Conservation (phyloP, 306 rosid species). For the Acmispon strigosus region DNA sequence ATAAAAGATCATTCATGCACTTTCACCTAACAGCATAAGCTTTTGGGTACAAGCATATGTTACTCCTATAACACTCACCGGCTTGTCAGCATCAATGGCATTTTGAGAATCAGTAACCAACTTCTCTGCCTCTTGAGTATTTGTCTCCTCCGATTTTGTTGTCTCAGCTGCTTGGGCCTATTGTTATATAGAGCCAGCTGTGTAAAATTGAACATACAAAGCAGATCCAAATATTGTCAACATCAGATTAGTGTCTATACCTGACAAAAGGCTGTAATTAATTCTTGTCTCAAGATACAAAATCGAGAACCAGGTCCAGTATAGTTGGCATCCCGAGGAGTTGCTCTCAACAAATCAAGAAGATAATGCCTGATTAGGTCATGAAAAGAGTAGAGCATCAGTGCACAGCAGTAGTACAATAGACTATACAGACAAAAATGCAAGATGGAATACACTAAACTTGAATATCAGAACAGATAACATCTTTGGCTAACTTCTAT, state of each 20-base stretch:
- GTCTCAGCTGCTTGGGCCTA: conserved; percentile 61
- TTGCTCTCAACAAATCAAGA: conserved; percentile 94
- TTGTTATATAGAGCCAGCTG: conserved; percentile 16
- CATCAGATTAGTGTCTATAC: conserved; percentile 24
- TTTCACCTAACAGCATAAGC: neutral
- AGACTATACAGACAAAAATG: neutral
- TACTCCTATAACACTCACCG: conserved; percentile 29
- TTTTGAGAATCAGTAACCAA: conserved; percentile 30
- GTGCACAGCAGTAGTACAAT: neutral
- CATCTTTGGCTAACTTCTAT: neutral
- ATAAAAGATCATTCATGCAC: neutral
- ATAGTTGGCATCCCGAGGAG: conserved; percentile 95
- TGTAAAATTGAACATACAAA: conserved; percentile 12
- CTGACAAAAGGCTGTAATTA: conserved; percentile 83
- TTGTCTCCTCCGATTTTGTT: conserved; percentile 43
- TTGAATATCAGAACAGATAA: neutral
- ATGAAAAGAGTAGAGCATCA: conserved; percentile 10
- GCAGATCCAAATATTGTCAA: neutral
- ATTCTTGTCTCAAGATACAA: conserved; percentile 83
- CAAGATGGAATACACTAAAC: neutral
- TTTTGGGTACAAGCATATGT: conserved; percentile 1
- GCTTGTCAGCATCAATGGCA: conserved; percentile 29
- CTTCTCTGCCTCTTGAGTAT: conserved; percentile 37
- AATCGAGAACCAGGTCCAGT: conserved; percentile 85
- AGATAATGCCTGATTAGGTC: conserved; percentile 74